Evolutionary conservation across 345 rosid species (phyloP), one percentile per base, ranked within the genome.

Genomic region (Acer negundo): DNA sequence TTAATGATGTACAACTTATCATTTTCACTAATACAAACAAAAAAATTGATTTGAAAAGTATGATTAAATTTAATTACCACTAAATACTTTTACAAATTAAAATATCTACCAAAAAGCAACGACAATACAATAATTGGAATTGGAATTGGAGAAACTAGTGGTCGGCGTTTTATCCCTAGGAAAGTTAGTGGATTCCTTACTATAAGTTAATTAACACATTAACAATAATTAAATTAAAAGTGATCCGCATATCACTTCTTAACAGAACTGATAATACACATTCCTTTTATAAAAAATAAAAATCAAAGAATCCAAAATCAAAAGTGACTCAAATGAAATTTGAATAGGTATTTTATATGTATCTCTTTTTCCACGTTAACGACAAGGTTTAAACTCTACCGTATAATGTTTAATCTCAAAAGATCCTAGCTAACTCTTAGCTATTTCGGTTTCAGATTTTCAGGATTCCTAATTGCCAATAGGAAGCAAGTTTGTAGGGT

Each of bases 401-500:
- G 0, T 31, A 31, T 31, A 31, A 0, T 31, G 6, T 4, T 31
- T 31, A 31, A 31, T 31, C 38, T 3, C 0, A 31, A 2, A 3
- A 31, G 38, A 3, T 31, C 0, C 3, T 6, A 3, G 0, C 0
- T 3, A 6, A 31, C 5, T 0, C 38, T 31, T 31, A 31, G 3
- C 38, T 31, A 0, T 5, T 31, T 31, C 6, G 0, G 5, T 31
- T 3, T 31, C 38, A 31, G 6, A 75, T 26, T 65, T 3, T 31
- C 6, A 5, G 20, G 12, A 47, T 11, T 15, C 11, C 49, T 46
- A 13, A 9, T 56, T 31, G 47, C 77, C 77, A 78, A 75, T 66
- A 58, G 24, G 38, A 7, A 74, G 66, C 68, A 78, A 61, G 31
- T 42, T 63, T 81, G 84, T 69, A 73, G 78, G 84, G 78, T 49